phyloP scores from a whole-genome alignment of 208 protist species.

The Trypanosoma scelopori region DNA sequence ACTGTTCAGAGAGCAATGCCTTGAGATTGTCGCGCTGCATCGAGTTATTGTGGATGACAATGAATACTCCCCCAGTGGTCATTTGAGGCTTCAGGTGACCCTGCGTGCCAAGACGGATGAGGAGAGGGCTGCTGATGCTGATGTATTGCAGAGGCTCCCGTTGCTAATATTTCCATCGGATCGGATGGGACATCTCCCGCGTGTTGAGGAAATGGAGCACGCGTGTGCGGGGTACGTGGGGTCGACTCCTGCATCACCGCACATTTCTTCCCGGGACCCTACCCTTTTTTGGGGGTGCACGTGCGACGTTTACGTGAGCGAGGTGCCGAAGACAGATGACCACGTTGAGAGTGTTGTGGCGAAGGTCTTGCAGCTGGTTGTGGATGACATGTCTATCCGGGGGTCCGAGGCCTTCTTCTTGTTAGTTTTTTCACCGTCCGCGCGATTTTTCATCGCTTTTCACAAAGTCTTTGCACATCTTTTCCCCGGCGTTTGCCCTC shows the following conservation, averaged over 20 bases:
- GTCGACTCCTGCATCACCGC: background rate
- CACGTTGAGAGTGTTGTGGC: background rate
- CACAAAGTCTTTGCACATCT: conserved; percentile 2
- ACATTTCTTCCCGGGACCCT: background rate
- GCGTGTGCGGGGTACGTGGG: background rate
- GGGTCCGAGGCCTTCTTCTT: conserved; percentile 22
- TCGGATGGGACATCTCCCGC: conserved; percentile 30
- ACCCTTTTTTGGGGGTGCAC: conserved; percentile 6
- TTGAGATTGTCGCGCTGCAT: conserved; percentile 37
- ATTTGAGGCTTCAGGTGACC: conserved; percentile 48
- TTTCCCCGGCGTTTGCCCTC: conserved; percentile 15
- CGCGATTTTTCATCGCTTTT: conserved; percentile 13
- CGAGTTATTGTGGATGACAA: conserved; percentile 84
- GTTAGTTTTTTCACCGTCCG: conserved; percentile 24
- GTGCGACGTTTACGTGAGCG: conserved; percentile 15
- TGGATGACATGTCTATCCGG: conserved; percentile 2
- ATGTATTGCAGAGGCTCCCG: conserved; percentile 36
- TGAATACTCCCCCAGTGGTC: conserved; percentile 71
- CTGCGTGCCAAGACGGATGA: conserved; percentile 42
- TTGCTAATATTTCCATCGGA: conserved; percentile 42
- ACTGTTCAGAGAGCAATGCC: conserved; percentile 53
- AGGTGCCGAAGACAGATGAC: background rate
- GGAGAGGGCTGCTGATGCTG: conserved; percentile 32
- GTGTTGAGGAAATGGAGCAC: background rate
- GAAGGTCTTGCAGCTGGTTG: conserved; percentile 11